Evolutionary conservation across 805 yeast genomes (phyloP).

Genomic region (Hermanozyma aechmeae): DNA sequence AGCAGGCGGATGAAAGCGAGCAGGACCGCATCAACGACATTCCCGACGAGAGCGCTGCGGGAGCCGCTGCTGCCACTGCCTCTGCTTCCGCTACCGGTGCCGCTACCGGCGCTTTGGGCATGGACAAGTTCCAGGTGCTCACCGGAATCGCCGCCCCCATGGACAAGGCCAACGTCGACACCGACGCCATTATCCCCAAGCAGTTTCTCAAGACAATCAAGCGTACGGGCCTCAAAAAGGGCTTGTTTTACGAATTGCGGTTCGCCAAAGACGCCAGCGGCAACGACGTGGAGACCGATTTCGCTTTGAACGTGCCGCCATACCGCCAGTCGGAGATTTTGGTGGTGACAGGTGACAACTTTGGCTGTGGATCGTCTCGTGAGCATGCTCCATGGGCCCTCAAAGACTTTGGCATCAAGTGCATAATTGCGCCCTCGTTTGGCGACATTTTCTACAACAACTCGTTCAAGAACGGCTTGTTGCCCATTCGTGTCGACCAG

Average conservation of each 20-base stretch:
- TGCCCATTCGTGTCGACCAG: constrained; percentile 87
- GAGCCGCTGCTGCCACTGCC: constrained; percentile 5
- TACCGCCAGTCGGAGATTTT: constrained; percentile 73
- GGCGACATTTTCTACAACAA: constrained; percentile 98
- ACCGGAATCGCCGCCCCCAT: constrained; percentile 90
- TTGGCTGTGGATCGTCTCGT: constrained; percentile 98
- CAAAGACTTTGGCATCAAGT: constrained; percentile 92
- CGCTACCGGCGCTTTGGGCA: constrained; percentile 35
- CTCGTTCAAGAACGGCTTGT: constrained; percentile 90
- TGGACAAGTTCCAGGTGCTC: constrained; percentile 67
- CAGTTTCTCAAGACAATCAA: constrained; percentile 96
- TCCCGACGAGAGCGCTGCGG: constrained; percentile 34
- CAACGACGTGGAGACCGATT: constrained; percentile 76
- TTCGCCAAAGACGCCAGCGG: constrained; percentile 56
- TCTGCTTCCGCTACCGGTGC: constrained; percentile 2
- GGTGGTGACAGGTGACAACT: constrained; percentile 91
- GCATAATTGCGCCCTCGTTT: constrained; percentile 94
- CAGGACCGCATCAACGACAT: constrained; percentile 48
- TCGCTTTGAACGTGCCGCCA: constrained; percentile 78
- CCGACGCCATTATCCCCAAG: constrained; percentile 98
- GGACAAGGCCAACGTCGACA: constrained; percentile 91
- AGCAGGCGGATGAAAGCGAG: constrained; percentile 48
- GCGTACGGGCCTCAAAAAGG: constrained; percentile 85
- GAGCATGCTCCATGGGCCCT: constrained; percentile 99
- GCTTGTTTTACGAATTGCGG: constrained; percentile 88